Percentiles rank a stretch among this genome's conserved stretches.
These are phyloP conservation scores for Solanum paucissectum DNA, from an alignment of 257 asterid genomes.

Conservation along the genomic window DNA sequence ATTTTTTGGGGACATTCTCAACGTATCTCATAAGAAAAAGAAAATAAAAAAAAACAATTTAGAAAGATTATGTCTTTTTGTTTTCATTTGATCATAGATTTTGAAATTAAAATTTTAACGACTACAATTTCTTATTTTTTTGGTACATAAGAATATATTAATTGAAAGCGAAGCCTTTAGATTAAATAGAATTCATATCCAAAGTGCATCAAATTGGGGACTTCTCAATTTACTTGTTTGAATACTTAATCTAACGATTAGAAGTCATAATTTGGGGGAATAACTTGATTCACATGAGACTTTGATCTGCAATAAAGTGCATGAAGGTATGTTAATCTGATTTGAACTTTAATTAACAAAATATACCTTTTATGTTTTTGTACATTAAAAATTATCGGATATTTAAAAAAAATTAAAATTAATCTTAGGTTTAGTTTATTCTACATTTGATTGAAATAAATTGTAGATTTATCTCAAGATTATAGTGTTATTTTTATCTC, in stretches of 20 bases:
- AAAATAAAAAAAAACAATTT: neutral
- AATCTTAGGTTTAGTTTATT: neutral
- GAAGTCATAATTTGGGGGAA: neutral
- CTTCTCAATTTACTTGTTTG: neutral
- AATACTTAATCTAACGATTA: neutral
- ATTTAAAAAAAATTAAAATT: too few species aligned
- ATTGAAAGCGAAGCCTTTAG: too few species aligned
- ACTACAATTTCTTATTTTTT: too few species aligned
- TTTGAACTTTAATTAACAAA: neutral
- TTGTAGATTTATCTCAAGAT: neutral
- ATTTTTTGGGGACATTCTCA: neutral
- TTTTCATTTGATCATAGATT: too few species aligned
- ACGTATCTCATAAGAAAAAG: neutral
- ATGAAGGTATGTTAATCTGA: neutral
- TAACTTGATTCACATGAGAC: too few species aligned
- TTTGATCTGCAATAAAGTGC: neutral
- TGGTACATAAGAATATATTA: neutral
- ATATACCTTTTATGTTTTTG: neutral
- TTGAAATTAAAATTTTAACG: too few species aligned
- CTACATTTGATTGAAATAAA: too few species aligned
- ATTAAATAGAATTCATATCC: too few species aligned
- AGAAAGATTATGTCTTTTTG: neutral
- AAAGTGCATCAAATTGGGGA: neutral
- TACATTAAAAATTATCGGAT: too few species aligned
- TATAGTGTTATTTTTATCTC: too few species aligned